Evolutionary conservation across 1,139 yeast species (phyloP).

Genomic region (Scheffersomyces segobiensis): DNA sequence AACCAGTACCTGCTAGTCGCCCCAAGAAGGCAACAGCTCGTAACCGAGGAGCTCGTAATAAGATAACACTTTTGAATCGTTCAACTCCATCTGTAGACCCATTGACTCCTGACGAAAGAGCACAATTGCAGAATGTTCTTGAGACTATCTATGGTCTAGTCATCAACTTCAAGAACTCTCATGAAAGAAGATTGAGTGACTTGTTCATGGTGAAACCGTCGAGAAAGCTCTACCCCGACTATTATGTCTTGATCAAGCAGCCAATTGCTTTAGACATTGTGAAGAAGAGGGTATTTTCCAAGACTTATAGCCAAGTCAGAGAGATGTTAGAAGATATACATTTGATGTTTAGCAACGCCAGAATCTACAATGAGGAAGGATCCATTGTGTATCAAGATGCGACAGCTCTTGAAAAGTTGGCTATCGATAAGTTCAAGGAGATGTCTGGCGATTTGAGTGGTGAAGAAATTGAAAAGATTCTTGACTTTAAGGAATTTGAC

Average conservation of each 20-base stretch:
- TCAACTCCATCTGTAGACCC: slow-evolving; percentile 42
- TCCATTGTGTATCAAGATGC: slow-evolving; percentile 84
- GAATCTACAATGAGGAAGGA: slow-evolving; percentile 87
- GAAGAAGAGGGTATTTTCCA: slow-evolving; percentile 56
- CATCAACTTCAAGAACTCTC: slow-evolving; percentile 43
- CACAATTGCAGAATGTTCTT: slow-evolving; percentile 40
- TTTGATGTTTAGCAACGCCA: slow-evolving; percentile 80
- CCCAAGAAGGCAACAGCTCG: slow-evolving; percentile 21
- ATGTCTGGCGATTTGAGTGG: slow-evolving; percentile 18
- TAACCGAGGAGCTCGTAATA: slow-evolving; percentile 18
- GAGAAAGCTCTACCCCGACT: slow-evolving; percentile 77
- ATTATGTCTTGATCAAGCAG: slow-evolving; percentile 71
- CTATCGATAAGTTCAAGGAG: slow-evolving; percentile 33
- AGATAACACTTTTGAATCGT: slow-evolving; percentile 27
- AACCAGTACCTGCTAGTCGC: slow-evolving; percentile 14
- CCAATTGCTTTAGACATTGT: slow-evolving; percentile 82
- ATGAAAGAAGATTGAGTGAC: slow-evolving; percentile 51
- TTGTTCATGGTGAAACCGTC: slow-evolving; percentile 72
- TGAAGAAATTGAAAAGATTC: slow-evolving; percentile 30
- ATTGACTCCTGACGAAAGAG: slow-evolving; percentile 42
- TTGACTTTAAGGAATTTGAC: slow-evolving; percentile 55
- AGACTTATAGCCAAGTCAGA: slow-evolving; percentile 52
- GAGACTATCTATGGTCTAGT: slow-evolving; percentile 47
- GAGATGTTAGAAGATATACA: slow-evolving; percentile 74
- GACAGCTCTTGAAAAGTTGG: slow-evolving; percentile 56